Conservation (phyloP, 2,329 filamentous ascomycete species). For the Pezicula radicicola region DNA sequence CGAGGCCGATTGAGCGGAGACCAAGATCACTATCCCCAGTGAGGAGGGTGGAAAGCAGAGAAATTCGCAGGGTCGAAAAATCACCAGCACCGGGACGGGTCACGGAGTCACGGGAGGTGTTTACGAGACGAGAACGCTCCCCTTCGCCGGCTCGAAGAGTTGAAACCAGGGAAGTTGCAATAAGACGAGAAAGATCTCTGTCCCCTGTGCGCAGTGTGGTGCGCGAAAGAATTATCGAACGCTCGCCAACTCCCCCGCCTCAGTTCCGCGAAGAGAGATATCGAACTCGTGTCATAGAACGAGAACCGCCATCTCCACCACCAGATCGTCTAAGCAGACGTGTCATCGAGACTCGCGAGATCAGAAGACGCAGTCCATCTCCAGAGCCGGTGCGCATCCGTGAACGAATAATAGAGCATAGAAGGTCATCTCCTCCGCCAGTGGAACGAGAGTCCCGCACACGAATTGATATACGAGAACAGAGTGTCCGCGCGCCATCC, state of each 20-base stretch:
- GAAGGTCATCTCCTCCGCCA: slow-evolving; percentile 22
- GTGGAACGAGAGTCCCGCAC: slow-evolving; percentile 23
- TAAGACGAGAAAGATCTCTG: background rate
- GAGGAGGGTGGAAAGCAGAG: slow-evolving; percentile 26
- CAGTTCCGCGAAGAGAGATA: slow-evolving; percentile 1
- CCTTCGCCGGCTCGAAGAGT: slow-evolving; percentile 4
- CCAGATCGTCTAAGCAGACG: background rate
- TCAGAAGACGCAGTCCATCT: background rate
- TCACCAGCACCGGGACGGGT: slow-evolving; percentile 21
- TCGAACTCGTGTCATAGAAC: background rate
- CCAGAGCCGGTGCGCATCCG: slow-evolving; percentile 13
- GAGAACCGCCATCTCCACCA: background rate
- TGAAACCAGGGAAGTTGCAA: background rate
- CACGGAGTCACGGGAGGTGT: slow-evolving; percentile 1
- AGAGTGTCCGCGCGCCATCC: slow-evolving; percentile 14
- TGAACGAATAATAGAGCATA: slow-evolving; percentile 25
- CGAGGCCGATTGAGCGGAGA: slow-evolving; percentile 23
- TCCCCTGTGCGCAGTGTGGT: background rate
- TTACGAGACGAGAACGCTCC: background rate
- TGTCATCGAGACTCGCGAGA: slow-evolving; percentile 1
- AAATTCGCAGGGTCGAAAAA: slow-evolving; percentile 15
- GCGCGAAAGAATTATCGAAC: background rate
- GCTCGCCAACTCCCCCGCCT: background rate
- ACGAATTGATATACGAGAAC: slow-evolving; percentile 20
- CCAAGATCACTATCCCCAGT: slow-evolving; percentile 26